Evolutionary conservation across 352 stramenopile genomes (phyloP).

Genomic region (Pythium grandisporangium): DNA sequence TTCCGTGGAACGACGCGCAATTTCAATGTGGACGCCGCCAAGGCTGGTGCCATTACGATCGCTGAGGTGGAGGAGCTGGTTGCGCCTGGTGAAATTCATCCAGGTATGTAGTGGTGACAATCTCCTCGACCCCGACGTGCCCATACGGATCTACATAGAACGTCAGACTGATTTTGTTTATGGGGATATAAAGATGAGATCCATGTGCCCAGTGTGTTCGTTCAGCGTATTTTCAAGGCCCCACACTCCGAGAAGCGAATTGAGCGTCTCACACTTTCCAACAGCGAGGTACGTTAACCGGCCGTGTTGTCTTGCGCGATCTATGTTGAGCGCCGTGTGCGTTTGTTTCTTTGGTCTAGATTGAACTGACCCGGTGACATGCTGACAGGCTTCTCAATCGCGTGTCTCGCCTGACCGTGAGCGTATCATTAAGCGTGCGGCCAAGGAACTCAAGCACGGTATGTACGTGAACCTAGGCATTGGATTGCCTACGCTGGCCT

Average conservation of each 20-base stretch:
- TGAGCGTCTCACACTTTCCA: constrained; percentile 86
- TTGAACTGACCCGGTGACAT: not conserved
- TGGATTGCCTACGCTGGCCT: constrained; percentile 91
- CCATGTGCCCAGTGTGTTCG: constrained; percentile 94
- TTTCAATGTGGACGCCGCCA: constrained; percentile 94
- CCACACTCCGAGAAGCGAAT: constrained; percentile 90
- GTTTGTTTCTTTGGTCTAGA: not conserved
- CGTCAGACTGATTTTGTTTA: not conserved
- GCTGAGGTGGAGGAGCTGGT: constrained; percentile 95
- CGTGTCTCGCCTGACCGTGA: constrained; percentile 76
- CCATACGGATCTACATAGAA: not conserved
- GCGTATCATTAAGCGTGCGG: constrained; percentile 91
- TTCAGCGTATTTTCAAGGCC: constrained; percentile 92
- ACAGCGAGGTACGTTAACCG: constrained; percentile 26
- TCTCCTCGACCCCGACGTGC: no score
- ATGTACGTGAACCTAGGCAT: constrained; percentile 99
- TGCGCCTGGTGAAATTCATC: constrained; percentile 88
- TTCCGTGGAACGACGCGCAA: constrained; percentile 95
- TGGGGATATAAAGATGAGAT: constrained; percentile 91
- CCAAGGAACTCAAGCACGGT: constrained; percentile 85
- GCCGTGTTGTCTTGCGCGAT: no score
- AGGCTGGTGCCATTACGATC: constrained; percentile 90
- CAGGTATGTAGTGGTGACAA: constrained; percentile 34
- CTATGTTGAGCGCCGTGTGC: no score
- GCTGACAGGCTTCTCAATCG: constrained; percentile 32